These are phyloP conservation scores for Petunia hybrid DNA, from an alignment of 305 asterid genomes.

Conservation along the genomic window DNA sequence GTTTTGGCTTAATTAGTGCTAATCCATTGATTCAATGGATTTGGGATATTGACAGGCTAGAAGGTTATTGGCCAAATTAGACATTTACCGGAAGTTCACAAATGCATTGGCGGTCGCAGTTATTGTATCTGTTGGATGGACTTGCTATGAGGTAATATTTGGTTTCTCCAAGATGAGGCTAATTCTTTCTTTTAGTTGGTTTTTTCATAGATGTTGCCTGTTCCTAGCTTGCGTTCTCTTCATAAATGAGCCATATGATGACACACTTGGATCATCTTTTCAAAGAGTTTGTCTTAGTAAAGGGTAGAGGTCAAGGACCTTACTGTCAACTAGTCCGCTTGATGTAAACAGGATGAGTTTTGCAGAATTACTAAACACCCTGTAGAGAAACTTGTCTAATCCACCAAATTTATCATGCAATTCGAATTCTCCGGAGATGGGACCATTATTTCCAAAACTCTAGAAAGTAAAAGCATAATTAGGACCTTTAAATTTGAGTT, in stretches of 20 bases:
- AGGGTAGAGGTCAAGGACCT: neutral
- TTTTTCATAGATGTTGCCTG: neutral
- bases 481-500: neutral
- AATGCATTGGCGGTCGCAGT: conserved; percentile 90
- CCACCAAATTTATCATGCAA: neutral
- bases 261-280: neutral
- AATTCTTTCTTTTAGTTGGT: conserved; percentile 10
- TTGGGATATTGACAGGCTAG: conserved; percentile 63
- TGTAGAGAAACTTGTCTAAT: neutral
- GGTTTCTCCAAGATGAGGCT: neutral
- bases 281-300: neutral
- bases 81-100: conserved; percentile 92
- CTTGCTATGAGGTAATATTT: conserved; percentile 82
- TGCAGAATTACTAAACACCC: neutral
- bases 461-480: neutral
- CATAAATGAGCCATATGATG: neutral
- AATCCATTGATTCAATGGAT: conserved; percentile 27
- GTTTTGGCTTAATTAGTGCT: neutral
- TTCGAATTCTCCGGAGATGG: neutral
- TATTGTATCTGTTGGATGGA: conserved; percentile 96
- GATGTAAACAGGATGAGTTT: neutral
- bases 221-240: conserved; percentile 1
- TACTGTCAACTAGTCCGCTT: neutral
- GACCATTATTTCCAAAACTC: neutral
- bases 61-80: conserved; percentile 87